phyloP scores from a whole-genome alignment of 108 stramenopile species.

The Tribonema minus region DNA sequence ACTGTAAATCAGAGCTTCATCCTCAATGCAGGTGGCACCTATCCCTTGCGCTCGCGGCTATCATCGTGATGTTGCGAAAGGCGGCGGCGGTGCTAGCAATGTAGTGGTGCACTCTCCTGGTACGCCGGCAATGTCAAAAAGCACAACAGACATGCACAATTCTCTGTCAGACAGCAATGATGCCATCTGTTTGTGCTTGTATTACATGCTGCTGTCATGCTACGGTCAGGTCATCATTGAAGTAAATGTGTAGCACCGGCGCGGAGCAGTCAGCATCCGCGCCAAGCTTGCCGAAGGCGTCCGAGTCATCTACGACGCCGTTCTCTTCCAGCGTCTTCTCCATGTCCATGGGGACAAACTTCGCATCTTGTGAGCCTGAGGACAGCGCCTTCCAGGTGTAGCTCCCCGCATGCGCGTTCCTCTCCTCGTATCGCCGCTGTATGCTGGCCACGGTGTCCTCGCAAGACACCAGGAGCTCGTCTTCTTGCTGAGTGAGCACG shows the following conservation, averaged over 20 bases:
- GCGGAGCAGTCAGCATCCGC: constrained; percentile 51
- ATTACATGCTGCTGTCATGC: constrained; percentile 50
- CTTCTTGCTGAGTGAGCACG: constrained; percentile 53
- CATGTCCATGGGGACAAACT: constrained; percentile 55
- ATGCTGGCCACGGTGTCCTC: constrained; percentile 62
- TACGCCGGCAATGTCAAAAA: no score
- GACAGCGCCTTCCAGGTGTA: constrained; percentile 64
- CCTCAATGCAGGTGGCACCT: no score
- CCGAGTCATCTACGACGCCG: constrained; percentile 56
- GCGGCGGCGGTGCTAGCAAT: no score
- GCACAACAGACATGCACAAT: no score
- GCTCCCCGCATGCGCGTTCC: constrained; percentile 59
- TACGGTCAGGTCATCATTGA: constrained; percentile 62
- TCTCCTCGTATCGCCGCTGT: constrained; percentile 57
- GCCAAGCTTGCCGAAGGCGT: constrained; percentile 53
- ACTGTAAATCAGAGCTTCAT: no score
- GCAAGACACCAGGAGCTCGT: constrained; percentile 51
- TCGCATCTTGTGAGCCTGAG: no score
- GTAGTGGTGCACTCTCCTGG: no score
- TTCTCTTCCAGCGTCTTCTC: constrained; percentile 57
- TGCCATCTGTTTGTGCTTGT: no score
- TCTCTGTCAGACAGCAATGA: no score
- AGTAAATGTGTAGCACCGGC: constrained; percentile 60
- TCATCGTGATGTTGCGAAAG: no score
- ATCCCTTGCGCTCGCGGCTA: no score